Conservation (phyloP, 805 yeast genomes). For the Candida hungchunana region DNA sequence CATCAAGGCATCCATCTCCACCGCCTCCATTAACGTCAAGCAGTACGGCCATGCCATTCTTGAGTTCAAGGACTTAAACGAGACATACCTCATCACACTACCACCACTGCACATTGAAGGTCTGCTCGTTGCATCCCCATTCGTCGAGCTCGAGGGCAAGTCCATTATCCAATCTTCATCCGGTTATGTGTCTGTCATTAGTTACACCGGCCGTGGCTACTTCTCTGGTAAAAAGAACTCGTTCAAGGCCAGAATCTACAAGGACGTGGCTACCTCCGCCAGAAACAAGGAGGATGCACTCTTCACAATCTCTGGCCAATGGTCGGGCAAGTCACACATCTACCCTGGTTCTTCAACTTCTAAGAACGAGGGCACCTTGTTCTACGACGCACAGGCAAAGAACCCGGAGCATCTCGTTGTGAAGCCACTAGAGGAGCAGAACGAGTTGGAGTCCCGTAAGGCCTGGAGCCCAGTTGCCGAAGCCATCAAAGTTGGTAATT, state of each 20-base stretch:
- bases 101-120: slow-evolving; percentile 97
- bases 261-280: slow-evolving; percentile 42
- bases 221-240: slow-evolving; percentile 92
- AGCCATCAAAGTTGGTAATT: slow-evolving; percentile 75
- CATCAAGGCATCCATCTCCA: slow-evolving; percentile 76
- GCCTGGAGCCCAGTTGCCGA: slow-evolving; percentile 91
- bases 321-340: slow-evolving; percentile 77
- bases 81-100: slow-evolving; percentile 73
- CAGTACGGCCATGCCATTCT: slow-evolving; percentile 90
- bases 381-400: slow-evolving; percentile 56
- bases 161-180: slow-evolving; percentile 78
- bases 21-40: slow-evolving; percentile 77
- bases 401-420: slow-evolving; percentile 58
- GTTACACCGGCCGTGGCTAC: slow-evolving; percentile 90
- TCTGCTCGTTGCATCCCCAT: slow-evolving; percentile 83
- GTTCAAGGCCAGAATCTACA: slow-evolving; percentile 78
- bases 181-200: slow-evolving; percentile 71
- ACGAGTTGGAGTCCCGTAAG: slow-evolving; percentile 74
- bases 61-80: slow-evolving; percentile 56
- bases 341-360: slow-evolving; percentile 49
- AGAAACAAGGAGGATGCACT: slow-evolving; percentile 57
- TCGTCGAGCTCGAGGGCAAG: slow-evolving; percentile 88
- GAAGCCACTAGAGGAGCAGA: slow-evolving; percentile 79
- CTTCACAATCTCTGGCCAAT: slow-evolving; percentile 83
- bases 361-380: slow-evolving; percentile 44